Evolutionary conservation across 805 yeast species (phyloP), one percentile per base, ranked within the genome.

Genomic region (Lachancea meyersii): DNA sequence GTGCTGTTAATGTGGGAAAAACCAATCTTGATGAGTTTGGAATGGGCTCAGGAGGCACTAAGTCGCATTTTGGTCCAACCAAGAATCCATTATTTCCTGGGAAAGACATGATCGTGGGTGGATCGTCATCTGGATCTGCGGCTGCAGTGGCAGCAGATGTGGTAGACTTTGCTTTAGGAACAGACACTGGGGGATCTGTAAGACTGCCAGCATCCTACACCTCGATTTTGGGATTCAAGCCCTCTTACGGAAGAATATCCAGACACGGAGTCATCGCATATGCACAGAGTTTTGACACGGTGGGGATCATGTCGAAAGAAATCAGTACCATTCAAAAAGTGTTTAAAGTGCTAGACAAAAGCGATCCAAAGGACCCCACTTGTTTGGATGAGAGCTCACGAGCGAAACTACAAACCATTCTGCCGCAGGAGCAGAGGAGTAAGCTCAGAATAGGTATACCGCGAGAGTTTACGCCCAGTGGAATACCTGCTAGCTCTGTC

Each of bases 121-220:
- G 98, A 0, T 88, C 97, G 0, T 86, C 96, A 5, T 96, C 97
- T 16, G 98, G 98, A 0, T 77, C 93, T 30, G 97, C 97, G 0
- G 95, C 95, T 1, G 85, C 94, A 0, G 96, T 91, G 1, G 82
- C 91, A 1, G 75, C 82, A 0, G 81, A 68, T 1, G 56, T 79
- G 48, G 61, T 53, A 1, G 86, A 82, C 57, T 79, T 85, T 53
- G 76, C 95, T 1, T 63, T 93, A 28, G 99, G 98, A 0, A 85
- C 97, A 1, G 99, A 93, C 55, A 93, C 99, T 0, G 99, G 99
- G 4, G 99, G 99, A 0, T 87, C 97, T 0, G 86, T 93, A 0
- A 72, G 99, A 47, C 68, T 86, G 17, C 99, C 99, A 0, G 94
- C 95, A 1, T 81, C 95, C 16, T 87, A 82, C 60, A 81, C 91